These are phyloP conservation scores for Populus tremula DNA, from an alignment of 345 rosid genomes.

Conservation along the genomic window DNA sequence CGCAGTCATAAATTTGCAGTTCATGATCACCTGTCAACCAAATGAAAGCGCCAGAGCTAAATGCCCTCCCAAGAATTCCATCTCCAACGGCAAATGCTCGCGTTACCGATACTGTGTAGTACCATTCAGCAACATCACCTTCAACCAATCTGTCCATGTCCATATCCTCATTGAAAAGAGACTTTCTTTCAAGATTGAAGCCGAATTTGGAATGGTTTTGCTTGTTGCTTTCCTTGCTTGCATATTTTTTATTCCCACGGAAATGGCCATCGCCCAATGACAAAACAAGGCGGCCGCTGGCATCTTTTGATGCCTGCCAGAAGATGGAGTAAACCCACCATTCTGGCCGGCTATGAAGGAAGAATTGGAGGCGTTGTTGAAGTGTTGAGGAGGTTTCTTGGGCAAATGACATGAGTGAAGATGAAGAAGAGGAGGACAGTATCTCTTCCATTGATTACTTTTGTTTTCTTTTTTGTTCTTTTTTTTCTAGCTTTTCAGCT, in stretches of 20 bases:
- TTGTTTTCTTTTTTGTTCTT: not conserved
- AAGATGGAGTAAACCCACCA: conserved; percentile 64
- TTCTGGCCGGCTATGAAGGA: conserved; percentile 43
- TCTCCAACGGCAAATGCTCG: conserved; percentile 33
- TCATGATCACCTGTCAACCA: conserved; percentile 42
- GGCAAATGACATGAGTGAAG: conserved; percentile 21
- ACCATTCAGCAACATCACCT: conserved; percentile 40
- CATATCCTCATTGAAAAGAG: conserved; percentile 26
- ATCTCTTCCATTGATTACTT: conserved; percentile 24
- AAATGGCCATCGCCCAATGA: conserved; percentile 50
- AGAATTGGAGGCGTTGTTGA: conserved; percentile 48
- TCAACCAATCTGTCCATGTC: conserved; percentile 28
- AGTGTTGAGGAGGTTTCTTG: conserved; percentile 31
- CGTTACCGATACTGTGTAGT: conserved; percentile 36
- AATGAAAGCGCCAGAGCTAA: conserved; percentile 29
- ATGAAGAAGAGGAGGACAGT: conserved; percentile 27
- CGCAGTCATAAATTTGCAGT: conserved; percentile 38
- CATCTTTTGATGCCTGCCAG: conserved; percentile 49
- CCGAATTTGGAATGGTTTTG: conserved; percentile 7
- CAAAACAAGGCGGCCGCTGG: conserved; percentile 27
- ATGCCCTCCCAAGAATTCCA: conserved; percentile 38
- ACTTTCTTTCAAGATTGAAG: conserved; percentile 21
- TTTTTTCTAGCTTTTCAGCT: not conserved
- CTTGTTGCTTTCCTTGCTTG: conserved; percentile 7
- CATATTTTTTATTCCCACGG: conserved; percentile 25